A percentile compares a stretch with the other conserved stretches of the same genome.
Conservation (phyloP, 2,329 filamentous ascomycete genomes). For the Ophiostoma fasciatum region DNA sequence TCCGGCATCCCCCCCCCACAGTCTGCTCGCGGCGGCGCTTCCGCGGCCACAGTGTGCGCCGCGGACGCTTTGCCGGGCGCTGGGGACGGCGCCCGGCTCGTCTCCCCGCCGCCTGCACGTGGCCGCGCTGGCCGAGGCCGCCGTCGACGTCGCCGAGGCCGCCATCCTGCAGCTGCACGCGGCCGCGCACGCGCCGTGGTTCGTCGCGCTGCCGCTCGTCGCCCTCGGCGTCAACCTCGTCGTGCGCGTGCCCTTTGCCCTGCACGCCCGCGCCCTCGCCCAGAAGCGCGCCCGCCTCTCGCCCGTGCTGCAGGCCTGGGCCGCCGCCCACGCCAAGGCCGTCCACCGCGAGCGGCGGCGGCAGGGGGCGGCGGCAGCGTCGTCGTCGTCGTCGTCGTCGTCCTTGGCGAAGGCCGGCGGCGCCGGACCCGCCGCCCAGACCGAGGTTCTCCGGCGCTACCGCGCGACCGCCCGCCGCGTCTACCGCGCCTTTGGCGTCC, state of each 20-base stretch:
- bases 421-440: background rate
- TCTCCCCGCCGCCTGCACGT: slow-evolving; percentile 1
- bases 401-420: too few species aligned
- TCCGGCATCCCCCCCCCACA: too few species aligned
- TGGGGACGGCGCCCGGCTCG: too few species aligned
- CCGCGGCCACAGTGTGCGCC: too few species aligned
- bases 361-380: slow-evolving; percentile 6
- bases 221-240: slow-evolving; percentile 24
- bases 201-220: slow-evolving; percentile 35
- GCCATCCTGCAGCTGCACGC: slow-evolving; percentile 29
- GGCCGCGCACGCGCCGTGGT: slow-evolving; percentile 34
- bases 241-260: slow-evolving; percentile 30
- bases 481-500: slow-evolving; percentile 24
- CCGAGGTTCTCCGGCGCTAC: slow-evolving; percentile 18
- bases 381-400: background rate
- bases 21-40: too few species aligned
- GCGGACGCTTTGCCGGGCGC: too few species aligned
- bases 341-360: slow-evolving; percentile 8
- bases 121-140: slow-evolving; percentile 12
- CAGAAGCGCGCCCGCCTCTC: slow-evolving; percentile 17
- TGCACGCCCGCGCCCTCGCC: slow-evolving; percentile 22
- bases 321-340: slow-evolving; percentile 14
- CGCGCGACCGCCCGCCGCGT: slow-evolving; percentile 12
- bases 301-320: slow-evolving; percentile 22
- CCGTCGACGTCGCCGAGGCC: slow-evolving; percentile 26